Evolutionary conservation across 768 basidiomycete genomes (phyloP), one percentile per base, ranked within the genome.

Genomic region (Hericium erinaceus): DNA sequence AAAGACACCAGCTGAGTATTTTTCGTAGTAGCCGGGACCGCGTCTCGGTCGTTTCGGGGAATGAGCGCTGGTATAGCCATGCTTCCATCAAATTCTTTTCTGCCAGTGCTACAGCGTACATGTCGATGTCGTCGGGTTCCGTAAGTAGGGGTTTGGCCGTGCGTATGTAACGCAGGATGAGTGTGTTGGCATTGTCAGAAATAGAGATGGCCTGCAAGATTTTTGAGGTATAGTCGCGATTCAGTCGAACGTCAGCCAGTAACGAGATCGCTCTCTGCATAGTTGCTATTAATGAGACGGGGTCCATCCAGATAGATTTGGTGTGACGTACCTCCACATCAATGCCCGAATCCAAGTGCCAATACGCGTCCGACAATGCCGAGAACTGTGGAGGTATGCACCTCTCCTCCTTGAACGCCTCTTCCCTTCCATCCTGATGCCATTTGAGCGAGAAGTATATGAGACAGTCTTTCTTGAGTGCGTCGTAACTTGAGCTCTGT

Each of bases 391-490:
- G 85, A 4, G 87, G 83, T 59, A 93, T 84, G 64, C 78, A 81
- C 28, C 78, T 72, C n/a, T 68, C 80, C 68, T 68, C 74, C 55
- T 66, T 72, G 70, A 74, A 89, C 74, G 59, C 69, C 64, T 60
- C 75, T 66, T 76, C 87, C 73, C 66, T 77, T 5, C 80, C 78
- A 66, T 90, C 87, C 64, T 79, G 75, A 58, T 86, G 81, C 85
- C 85, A 90, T 67, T 88, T 90, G 58, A 93, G 75, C 60, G 93
- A 72, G 66, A 84, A 92, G 70, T 90, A 93, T 1, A 90, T 72
- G 48, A 93, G 72, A 61, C 87, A 89, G 59, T 92, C 84, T 69
- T 83, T 84, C 77, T 92, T 92, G 56, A 92, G 76, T 37, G 72
- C 66, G 69, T 93, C 91, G 60, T 89, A 93, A 3, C 71, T 66